Evolutionary conservation across 345 rosid species (phyloP), one percentile per base, ranked within the genome.

Genomic region (Linum lewisii): DNA sequence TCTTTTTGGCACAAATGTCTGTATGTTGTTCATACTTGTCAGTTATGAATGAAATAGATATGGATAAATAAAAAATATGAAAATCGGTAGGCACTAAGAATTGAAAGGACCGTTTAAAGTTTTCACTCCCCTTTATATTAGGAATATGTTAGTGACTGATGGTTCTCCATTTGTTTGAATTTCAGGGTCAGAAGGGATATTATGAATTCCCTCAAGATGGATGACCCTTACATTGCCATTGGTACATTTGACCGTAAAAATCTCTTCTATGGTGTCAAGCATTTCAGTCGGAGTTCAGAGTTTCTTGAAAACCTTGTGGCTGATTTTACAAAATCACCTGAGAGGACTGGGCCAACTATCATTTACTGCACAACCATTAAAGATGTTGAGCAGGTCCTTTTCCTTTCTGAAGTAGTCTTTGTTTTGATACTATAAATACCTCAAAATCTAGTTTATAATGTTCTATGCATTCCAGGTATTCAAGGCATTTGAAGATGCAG

Each of bases 161-260:
- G 24, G 10, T 51, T 21, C 54, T 14, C 18, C 36, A 34, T 21
- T 53, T 52, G 11, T 32, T 29, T 50, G 21, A 23, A 32, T 54
- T 24, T 50, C 65, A 78, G 79, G 72, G 79, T 78, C 51, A 75
- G 79, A 55, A 20, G 26, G 14, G 82, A 78, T 66, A 72, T 78
- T 47, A 62, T 67, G 24, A 57, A 57, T 67, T 75, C 82, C 65
- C 57, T 78, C 22, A 75, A 72, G 32, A 64, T 78, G 82, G 68
- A 58, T 24, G 64, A 75, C 54, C 77, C 79, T 21, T 78, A 78
- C 51, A 32, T 78, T 60, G 67, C 78, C 24, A 53, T 78, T 65
- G 82, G 79, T 25, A 75, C 82, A 42, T 78, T 78, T 65, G 82
- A 78, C 65, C 78, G 82, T 51, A 65, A 64, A 63, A 78, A 78